Conservation (phyloP, 345 rosid species). For the Draba incana region DNA sequence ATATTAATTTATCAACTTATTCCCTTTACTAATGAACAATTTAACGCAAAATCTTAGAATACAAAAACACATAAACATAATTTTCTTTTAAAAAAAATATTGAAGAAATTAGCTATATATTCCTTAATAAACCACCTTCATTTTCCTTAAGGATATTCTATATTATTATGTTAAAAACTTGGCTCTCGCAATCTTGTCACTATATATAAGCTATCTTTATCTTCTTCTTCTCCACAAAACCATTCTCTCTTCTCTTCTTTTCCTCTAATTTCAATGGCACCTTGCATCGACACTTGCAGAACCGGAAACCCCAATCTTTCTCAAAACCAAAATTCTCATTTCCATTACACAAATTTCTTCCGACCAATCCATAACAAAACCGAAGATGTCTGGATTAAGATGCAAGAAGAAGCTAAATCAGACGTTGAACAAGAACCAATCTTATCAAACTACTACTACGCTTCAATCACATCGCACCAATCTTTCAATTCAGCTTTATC, state of each 20-base stretch:
- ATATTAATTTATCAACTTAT: not conserved
- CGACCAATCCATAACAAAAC: slow-evolving; percentile 11
- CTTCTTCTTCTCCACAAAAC: slow-evolving; percentile 27
- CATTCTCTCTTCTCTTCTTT: slow-evolving; percentile 15
- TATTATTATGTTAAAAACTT: no score
- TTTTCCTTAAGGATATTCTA: not conserved
- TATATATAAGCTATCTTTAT: slow-evolving; percentile 29
- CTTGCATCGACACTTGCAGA: slow-evolving; percentile 64
- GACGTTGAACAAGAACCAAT: slow-evolving; percentile 72
- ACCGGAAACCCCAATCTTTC: slow-evolving; percentile 45
- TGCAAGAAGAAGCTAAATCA: slow-evolving; percentile 67
- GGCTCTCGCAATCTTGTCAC: no score
- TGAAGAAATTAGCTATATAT: no score
- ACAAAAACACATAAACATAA: not conserved
- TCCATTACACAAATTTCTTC: slow-evolving; percentile 41
- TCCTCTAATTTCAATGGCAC: slow-evolving; percentile 51
- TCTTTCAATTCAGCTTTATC: slow-evolving; percentile 69
- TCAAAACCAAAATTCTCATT: slow-evolving; percentile 44
- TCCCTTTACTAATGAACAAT: not conserved
- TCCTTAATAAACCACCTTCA: not conserved
- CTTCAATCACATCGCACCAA: slow-evolving; percentile 61
- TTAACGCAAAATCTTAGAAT: not conserved
- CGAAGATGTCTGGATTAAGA: slow-evolving; percentile 57
- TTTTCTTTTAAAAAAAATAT: no score
- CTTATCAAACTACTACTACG: slow-evolving; percentile 57